These are phyloP conservation scores for Secale cereale DNA, from an alignment of 176 grass and related monocot species.

Conservation along the genomic window DNA sequence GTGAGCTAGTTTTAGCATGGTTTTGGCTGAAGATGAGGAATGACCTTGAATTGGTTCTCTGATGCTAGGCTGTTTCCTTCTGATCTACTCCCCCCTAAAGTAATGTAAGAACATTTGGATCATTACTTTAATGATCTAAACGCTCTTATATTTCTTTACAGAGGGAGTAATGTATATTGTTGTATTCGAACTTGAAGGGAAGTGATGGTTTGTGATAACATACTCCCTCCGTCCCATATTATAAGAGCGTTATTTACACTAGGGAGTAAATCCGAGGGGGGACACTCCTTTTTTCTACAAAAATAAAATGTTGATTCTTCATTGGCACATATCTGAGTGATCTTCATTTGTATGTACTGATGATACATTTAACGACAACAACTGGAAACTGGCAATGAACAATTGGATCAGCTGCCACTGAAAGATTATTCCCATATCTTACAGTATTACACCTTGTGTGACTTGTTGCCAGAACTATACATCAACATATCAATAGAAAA, in stretches of 20 bases:
- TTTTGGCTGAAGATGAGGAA: too few species aligned
- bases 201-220: neutral
- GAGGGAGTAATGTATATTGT: neutral
- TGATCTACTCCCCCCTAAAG: too few species aligned
- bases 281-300: too few species aligned
- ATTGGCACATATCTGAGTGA: neutral
- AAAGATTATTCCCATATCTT: neutral
- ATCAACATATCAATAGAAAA: neutral
- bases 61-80: too few species aligned
- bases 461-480: neutral
- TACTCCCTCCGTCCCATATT: too few species aligned
- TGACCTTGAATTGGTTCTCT: too few species aligned
- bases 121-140: too few species aligned
- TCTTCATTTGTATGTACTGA: neutral
- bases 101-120: too few species aligned
- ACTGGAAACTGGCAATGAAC: neutral
- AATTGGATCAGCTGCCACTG: conserved; percentile 10
- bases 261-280: too few species aligned
- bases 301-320: neutral
- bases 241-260: too few species aligned
- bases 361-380: neutral
- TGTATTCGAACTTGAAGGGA: neutral
- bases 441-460: neutral
- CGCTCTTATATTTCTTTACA: too few species aligned
- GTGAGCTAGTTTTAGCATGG: too few species aligned